A percentile compares a stretch with the other conserved stretches of the same genome.
Conservation (phyloP, 1,284 basidiomycete species). For the Pterulicium gracile region DNA sequence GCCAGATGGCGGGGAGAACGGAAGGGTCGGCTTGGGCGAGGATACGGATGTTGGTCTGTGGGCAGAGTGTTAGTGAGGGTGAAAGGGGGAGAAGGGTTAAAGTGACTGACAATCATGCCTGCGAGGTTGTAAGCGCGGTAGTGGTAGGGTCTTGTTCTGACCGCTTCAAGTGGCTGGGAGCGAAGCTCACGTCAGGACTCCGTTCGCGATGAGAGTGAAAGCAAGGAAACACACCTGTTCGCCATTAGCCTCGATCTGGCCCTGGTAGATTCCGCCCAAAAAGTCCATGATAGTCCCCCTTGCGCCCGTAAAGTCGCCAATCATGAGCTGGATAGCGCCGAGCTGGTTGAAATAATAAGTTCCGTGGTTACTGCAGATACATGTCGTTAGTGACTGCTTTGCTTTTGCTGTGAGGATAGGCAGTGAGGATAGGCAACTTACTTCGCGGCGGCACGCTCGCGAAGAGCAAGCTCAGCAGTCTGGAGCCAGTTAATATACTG, state of each 20-base stretch:
- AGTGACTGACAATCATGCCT: slow-evolving; percentile 53
- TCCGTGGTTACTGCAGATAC: slow-evolving; percentile 53
- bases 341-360: slow-evolving; percentile 43
- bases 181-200: no score
- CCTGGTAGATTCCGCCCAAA: slow-evolving; percentile 31
- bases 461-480: slow-evolving; percentile 36
- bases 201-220: no score
- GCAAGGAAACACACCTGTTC: no score
- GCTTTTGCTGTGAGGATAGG: no score
- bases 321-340: slow-evolving; percentile 35
- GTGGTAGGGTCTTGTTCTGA: slow-evolving; percentile 53
- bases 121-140: slow-evolving; percentile 58
- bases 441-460: slow-evolving; percentile 43
- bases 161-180: slow-evolving; percentile 41
- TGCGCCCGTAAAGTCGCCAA: slow-evolving; percentile 32
- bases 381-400: no score
- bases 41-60: slow-evolving; percentile 45
- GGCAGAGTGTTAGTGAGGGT: no score
- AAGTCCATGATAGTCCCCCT: slow-evolving; percentile 28
- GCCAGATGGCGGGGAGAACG: slow-evolving; percentile 33
- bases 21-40: slow-evolving; percentile 27
- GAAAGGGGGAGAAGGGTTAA: no score
- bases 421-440: slow-evolving; percentile 24
- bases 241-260: slow-evolving; percentile 35
- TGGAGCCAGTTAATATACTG: slow-evolving; percentile 47